Evolutionary conservation across 495 filamentous ascomycete species (phyloP), one percentile per base, ranked within the genome.

Genomic region (Penicillium parvum): DNA sequence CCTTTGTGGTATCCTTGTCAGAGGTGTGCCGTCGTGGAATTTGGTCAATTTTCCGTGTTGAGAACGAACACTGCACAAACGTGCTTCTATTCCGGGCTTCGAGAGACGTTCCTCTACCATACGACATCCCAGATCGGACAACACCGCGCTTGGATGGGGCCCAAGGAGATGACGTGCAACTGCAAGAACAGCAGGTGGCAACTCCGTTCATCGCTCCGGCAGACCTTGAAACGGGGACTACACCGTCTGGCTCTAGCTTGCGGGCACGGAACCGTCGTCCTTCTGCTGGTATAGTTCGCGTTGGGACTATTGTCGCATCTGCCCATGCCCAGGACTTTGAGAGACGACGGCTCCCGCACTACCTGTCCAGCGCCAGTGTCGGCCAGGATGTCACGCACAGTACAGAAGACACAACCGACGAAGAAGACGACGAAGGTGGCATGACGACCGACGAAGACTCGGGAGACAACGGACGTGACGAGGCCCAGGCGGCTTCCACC

Each of bases 31-130:
- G 92, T 7, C 71, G 92, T 50, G 90, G 90, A 30, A 75, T 96
- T 37, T 98, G 92, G 92, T 79, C 82, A 1, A 67, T 97, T 7
- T 88, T 97, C 55, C 87, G 92, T 19, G 89, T 98, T 27, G 92
- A 98, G 63, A 98, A 98, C 57, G 92, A 98, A 49, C 90, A 96
- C 61, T 92, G 87, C 64, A 80, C 79, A 6, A 95, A 95, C 53
- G 88, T 96, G 14, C 77, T 81, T 21, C 77, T 84, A 45, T 90
- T 90, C 73, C 85, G 90, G 26, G 90, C 90, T 4, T 83, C 77
- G 3, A 71, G 90, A 12, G 88, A 95, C 53, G 72, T 89, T 1
- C 85, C 86, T 0, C 70, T 96, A 1, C 90, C 90, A 0, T 96
- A 94, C 55, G 64, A 78, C 2, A 45, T 90, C n/a, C 60, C 72